Evolutionary conservation across 2,329 filamentous ascomycete species (phyloP).

Genomic region (Zalaria sp.): DNA sequence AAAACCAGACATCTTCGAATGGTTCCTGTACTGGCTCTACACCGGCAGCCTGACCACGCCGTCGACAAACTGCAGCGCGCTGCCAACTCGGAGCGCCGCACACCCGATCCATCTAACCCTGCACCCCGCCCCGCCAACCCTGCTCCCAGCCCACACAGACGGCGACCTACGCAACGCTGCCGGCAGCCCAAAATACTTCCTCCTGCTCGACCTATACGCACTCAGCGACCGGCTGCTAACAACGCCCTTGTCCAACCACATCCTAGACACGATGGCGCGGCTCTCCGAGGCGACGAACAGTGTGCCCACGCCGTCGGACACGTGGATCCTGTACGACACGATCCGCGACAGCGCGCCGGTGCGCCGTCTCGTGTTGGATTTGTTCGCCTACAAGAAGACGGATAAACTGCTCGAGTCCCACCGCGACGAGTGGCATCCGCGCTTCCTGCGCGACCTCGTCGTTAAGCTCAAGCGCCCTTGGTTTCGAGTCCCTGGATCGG

Average conservation of each 20-base stretch:
- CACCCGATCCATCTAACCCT: conserved; percentile 3
- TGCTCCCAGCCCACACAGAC: conserved; percentile 11
- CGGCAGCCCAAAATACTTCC: conserved; percentile 35
- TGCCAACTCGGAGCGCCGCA: conserved; percentile 6
- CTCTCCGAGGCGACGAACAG: conserved; percentile 33
- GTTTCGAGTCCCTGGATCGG: conserved; percentile 24
- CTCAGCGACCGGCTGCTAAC: conserved; percentile 33
- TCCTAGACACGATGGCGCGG: conserved; percentile 27
- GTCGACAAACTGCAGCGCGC: conserved; percentile 2
- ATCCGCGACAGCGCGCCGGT: conserved; percentile 26
- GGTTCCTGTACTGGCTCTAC: conserved; percentile 39
- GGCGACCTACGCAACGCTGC: conserved; percentile 28
- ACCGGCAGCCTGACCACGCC: conserved; percentile 22
- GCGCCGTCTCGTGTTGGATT: conserved; percentile 29
- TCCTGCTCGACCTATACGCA: conserved; percentile 32
- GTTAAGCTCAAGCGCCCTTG: conserved; percentile 31
- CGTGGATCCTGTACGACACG: conserved; percentile 31
- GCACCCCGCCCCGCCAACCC: background rate
- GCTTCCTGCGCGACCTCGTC: conserved; percentile 31
- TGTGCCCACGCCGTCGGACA: conserved; percentile 35
- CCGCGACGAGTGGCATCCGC: conserved; percentile 33
- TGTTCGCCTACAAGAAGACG: conserved; percentile 40
- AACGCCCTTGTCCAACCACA: conserved; percentile 29
- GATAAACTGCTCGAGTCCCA: conserved; percentile 32
- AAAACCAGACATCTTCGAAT: conserved; percentile 31